phyloP scores from a whole-genome alignment of 306 rosid species.

The Trichosanthes cucumerina region DNA sequence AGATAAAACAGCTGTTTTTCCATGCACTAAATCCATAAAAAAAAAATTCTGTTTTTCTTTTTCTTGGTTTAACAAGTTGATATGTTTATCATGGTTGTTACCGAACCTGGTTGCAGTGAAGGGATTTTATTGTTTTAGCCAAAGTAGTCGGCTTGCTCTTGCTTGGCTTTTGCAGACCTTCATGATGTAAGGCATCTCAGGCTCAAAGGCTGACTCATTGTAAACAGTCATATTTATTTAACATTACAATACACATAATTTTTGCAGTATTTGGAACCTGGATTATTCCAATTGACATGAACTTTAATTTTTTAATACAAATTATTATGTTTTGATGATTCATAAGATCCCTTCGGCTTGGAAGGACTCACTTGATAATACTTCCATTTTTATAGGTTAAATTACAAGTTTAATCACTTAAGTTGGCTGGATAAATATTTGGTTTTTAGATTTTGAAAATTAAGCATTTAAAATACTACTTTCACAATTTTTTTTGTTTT shows the following conservation, averaged over 20 bases:
- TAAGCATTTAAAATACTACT: too few relatives aligned
- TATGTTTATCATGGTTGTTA: background rate
- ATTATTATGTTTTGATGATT: background rate
- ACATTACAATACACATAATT: background rate
- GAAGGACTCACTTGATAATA: too few relatives aligned
- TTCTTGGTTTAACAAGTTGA: background rate
- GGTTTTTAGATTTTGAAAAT: too few relatives aligned
- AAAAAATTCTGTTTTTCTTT: background rate
- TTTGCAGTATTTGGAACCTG: background rate
- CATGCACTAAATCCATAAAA: conserved; percentile 7
- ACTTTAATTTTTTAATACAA: too few relatives aligned
- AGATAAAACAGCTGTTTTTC: background rate
- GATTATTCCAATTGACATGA: background rate
- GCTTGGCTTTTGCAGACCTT: background rate
- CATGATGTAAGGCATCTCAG: background rate
- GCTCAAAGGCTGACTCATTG: background rate
- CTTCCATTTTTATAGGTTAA: too few relatives aligned
- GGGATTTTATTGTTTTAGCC: background rate
- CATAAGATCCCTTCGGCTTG: too few relatives aligned
- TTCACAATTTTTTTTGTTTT: too few relatives aligned
- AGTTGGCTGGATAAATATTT: too few relatives aligned
- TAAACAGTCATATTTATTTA: background rate
- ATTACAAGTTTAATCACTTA: too few relatives aligned
- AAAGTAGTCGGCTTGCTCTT: background rate
- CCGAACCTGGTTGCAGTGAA: background rate